Conservation (phyloP, 805 yeast genomes). For the Starmerella sirachaensis region DNA sequence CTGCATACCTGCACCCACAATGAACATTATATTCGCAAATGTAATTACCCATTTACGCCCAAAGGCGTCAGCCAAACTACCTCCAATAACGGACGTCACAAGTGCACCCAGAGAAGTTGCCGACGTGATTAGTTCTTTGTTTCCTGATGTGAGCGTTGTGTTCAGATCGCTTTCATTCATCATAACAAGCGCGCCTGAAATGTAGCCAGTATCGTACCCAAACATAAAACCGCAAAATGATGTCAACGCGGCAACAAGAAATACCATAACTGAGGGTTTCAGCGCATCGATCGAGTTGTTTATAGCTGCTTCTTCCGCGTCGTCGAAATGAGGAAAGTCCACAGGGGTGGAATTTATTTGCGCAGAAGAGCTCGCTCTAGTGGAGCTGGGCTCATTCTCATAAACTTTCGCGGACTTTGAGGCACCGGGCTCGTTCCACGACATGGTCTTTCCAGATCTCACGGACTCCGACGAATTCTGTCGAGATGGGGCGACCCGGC, state of each 20-base stretch:
- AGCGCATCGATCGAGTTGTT: constrained; percentile 25
- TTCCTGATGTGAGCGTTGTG: constrained; percentile 51
- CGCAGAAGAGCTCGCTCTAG: constrained; percentile 5
- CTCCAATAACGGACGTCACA: constrained; percentile 66
- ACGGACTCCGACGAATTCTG: constrained; percentile 6
- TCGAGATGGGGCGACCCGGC: constrained; percentile 7
- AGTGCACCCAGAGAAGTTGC: constrained; percentile 93
- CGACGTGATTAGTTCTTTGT: constrained; percentile 81
- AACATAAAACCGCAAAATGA: constrained; percentile 93
- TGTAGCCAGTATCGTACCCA: constrained; percentile 96
- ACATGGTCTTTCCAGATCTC: no score
- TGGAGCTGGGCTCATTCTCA: no score
- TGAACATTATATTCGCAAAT: constrained; percentile 69
- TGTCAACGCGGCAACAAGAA: constrained; percentile 53
- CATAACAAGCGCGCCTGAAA: constrained; percentile 82
- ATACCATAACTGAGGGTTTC: constrained; percentile 41
- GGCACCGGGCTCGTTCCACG: no score
- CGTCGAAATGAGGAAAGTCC: background rate
- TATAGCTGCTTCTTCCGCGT: constrained; percentile 13
- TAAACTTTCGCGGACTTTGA: no score
- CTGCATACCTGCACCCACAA: constrained; percentile 77
- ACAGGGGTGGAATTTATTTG: constrained; percentile 2
- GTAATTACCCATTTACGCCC: constrained; percentile 81
- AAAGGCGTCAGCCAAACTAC: constrained; percentile 63
- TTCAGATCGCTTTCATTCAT: constrained; percentile 59